These are phyloP conservation scores for Centaurea solstitialis DNA, from an alignment of 129 eudicot species.

Conservation along the genomic window DNA sequence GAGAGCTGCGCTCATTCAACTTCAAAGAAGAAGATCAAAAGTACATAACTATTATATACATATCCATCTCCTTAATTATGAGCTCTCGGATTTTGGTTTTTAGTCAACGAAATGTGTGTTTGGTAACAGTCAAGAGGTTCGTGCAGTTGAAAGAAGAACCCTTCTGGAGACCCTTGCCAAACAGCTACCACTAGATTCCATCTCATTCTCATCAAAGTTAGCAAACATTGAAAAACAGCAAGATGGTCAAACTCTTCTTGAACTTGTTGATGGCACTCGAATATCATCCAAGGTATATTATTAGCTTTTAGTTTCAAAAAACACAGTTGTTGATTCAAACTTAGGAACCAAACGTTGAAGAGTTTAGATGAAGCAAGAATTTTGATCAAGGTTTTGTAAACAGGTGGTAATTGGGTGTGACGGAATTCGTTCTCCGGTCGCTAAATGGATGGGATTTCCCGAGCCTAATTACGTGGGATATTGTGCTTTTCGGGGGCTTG, in stretches of 20 bases:
- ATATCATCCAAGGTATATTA: conserved; percentile 68
- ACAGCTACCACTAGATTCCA: conserved; percentile 58
- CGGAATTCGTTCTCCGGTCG: conserved; percentile 81
- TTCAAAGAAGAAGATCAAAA: conserved; percentile 85
- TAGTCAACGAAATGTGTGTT: conserved; percentile 1
- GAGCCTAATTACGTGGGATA: conserved; percentile 83
- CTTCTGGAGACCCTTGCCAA: conserved; percentile 76
- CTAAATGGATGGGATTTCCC: conserved; percentile 90
- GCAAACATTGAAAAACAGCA: conserved; percentile 44
- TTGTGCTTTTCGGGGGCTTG: conserved; percentile 93
- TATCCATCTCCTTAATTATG: conserved; percentile 1
- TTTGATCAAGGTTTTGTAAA: conserved; percentile 13
- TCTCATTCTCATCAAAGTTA: conserved; percentile 71
- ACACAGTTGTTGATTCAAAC: not conserved
- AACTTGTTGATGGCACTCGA: conserved; percentile 55
- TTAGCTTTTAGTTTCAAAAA: not conserved
- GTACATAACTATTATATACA: conserved; percentile 10
- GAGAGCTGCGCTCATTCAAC: conserved; percentile 73
- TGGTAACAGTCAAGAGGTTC: conserved; percentile 77
- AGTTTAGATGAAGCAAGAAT: conserved; percentile 1
- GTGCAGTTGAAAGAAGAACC: conserved; percentile 82
- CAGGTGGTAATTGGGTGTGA: conserved; percentile 50
- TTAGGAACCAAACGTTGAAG: not conserved
- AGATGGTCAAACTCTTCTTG: conserved; percentile 50
- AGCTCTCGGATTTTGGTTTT: not conserved